Percentiles rank a stretch among this genome's conserved stretches.
Conservation (phyloP, 345 rosid species). For the Trapa bicornis region DNA sequence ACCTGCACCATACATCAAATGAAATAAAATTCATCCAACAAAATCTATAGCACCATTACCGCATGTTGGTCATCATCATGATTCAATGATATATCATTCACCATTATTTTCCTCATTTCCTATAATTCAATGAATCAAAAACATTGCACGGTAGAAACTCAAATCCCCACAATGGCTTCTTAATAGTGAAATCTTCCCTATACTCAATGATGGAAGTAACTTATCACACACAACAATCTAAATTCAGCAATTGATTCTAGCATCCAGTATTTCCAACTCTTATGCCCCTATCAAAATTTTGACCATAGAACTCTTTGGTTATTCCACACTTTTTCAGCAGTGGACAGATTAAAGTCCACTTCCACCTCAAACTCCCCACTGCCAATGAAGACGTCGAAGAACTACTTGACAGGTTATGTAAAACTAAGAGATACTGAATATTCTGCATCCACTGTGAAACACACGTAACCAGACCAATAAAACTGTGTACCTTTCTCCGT, state of each 20-base stretch:
- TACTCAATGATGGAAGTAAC: background rate
- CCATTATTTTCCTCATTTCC: background rate
- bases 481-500: slow-evolving; percentile 46
- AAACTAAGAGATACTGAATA: background rate
- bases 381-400: background rate
- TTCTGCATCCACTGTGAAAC: background rate
- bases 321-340: background rate
- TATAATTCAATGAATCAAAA: background rate
- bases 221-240: background rate
- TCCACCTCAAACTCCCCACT: background rate
- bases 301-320: background rate
- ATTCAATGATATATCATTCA: background rate
- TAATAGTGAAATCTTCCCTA: background rate
- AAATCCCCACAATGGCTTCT: background rate
- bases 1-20: background rate
- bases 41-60: background rate
- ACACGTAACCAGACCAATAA: background rate
- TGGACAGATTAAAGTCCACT: background rate
- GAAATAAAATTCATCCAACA: background rate
- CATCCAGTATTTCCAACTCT: background rate
- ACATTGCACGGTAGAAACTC: background rate
- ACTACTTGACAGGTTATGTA: background rate
- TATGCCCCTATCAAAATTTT: background rate
- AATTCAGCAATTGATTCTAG: background rate
- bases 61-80: no score